phyloP scores from a whole-genome alignment of 2,329 filamentous ascomycete species.

The Ustilaginoidea virens region DNA sequence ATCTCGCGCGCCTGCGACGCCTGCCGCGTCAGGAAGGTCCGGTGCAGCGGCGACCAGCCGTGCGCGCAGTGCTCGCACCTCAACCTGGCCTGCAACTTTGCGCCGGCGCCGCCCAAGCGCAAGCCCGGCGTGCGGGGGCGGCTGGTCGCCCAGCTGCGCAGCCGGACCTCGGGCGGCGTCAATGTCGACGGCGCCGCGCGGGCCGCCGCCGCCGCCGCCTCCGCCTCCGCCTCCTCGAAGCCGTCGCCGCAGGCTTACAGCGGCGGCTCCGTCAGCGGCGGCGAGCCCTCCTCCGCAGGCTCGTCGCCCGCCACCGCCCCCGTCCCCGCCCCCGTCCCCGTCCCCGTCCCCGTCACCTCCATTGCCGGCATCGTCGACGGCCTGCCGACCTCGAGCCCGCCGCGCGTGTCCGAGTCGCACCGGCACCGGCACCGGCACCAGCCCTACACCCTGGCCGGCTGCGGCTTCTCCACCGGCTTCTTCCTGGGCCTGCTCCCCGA shows the following conservation, averaged over 20 bases:
- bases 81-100: constrained; percentile 18
- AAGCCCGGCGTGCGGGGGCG: constrained; percentile 19
- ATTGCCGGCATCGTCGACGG: constrained; percentile 12
- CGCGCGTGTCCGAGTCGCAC: too few species aligned
- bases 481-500: constrained; percentile 17
- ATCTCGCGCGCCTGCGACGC: constrained; percentile 19
- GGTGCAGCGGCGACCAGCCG: constrained; percentile 18
- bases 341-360: constrained; percentile 9
- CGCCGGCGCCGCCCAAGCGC: constrained; percentile 16
- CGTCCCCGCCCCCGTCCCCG: constrained; percentile 10
- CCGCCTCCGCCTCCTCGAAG: constrained; percentile 1
- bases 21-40: constrained; percentile 22
- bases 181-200: constrained; percentile 1
- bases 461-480: constrained; percentile 14
- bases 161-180: constrained; percentile 6
- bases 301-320: constrained; percentile 3
- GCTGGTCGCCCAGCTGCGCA: constrained; percentile 19
- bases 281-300: constrained; percentile 6
- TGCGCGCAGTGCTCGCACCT: constrained; percentile 22
- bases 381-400: constrained; percentile 1
- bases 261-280: constrained; percentile 1
- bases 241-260: constrained; percentile 1
- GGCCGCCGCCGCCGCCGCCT: constrained; percentile 2
- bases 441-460: constrained; percentile 3
- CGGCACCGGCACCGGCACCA: too few species aligned